Conservation (phyloP, 2,329 filamentous ascomycete species). For the Fusarium duplospermum region DNA sequence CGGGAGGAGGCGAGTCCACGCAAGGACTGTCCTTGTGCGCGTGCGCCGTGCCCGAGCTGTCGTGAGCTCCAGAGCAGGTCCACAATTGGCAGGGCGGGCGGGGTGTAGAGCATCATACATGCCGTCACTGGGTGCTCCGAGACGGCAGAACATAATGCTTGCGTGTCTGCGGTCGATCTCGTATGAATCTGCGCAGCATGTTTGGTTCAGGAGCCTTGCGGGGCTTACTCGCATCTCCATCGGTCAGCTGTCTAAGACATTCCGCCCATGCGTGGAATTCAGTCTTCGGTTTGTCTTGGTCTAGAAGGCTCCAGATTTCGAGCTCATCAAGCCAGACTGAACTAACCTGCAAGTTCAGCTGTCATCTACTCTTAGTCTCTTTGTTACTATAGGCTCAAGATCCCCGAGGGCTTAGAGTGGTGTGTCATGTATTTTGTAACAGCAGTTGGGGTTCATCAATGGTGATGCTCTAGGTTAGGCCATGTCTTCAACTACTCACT, state of each 20-base stretch:
- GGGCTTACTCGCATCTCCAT: neutral
- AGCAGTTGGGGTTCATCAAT: neutral
- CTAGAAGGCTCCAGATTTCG: neutral
- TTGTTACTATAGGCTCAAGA: neutral
- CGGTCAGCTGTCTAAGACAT: neutral
- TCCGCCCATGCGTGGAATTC: neutral
- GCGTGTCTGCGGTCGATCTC: neutral
- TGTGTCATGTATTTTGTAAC: neutral
- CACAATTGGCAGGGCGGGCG: neutral
- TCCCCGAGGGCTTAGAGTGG: neutral
- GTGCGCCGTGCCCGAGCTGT: neutral
- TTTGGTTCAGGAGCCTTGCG: neutral
- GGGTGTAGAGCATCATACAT: neutral
- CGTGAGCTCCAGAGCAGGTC: neutral
- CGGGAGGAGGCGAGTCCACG: conserved; percentile 3
- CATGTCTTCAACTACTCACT: neutral
- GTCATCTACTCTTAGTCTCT: neutral
- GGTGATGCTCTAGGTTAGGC: neutral
- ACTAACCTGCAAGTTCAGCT: neutral
- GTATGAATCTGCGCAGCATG: neutral
- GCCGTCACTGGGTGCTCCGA: neutral
- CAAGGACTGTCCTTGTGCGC: conserved; percentile 25
- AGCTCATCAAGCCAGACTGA: neutral
- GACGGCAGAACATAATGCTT: neutral
- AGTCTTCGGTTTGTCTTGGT: neutral